These are phyloP conservation scores for Blastobotrys attinorum DNA, from an alignment of 805 yeast genomes.

Conservation along the genomic window DNA sequence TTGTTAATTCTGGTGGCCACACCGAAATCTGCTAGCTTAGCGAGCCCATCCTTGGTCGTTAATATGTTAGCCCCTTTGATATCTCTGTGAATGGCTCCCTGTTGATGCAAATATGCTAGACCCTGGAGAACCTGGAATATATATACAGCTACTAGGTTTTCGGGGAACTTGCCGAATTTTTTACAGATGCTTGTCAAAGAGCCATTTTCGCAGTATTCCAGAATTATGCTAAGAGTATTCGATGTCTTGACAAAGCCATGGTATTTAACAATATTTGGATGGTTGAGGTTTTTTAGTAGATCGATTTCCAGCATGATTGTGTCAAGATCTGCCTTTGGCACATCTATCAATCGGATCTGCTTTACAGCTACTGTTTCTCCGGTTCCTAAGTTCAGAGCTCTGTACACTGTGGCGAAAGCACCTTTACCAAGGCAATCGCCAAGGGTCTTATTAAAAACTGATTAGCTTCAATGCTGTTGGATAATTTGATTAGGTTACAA, in stretches of 20 bases:
- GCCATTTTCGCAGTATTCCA: constrained; percentile 60
- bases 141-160: constrained; percentile 41
- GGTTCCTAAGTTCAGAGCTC: constrained; percentile 59
- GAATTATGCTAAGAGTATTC: constrained; percentile 45
- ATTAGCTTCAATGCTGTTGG: no score
- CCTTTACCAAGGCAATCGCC: constrained; percentile 76
- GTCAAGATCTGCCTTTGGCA: constrained; percentile 28
- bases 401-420: constrained; percentile 82
- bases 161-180: constrained; percentile 48
- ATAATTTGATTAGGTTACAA: no score
- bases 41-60: constrained; percentile 51
- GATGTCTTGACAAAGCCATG: constrained; percentile 57
- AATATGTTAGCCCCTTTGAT: constrained; percentile 70
- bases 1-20: constrained; percentile 49
- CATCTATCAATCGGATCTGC: constrained; percentile 50
- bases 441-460: constrained; percentile 15
- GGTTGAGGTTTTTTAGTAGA: constrained; percentile 54
- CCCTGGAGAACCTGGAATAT: constrained; percentile 53
- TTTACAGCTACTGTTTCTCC: constrained; percentile 72
- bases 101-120: constrained; percentile 55
- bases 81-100: constrained; percentile 71
- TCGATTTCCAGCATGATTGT: constrained; percentile 59
- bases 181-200: constrained; percentile 50
- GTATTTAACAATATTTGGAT: constrained; percentile 59
- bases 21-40: constrained; percentile 72